Percentiles rank a stretch among this genome's conserved stretches.
Conservation (phyloP, 192 early-diverging fungal genomes). For the Umbelopsis vinacea region DNA sequence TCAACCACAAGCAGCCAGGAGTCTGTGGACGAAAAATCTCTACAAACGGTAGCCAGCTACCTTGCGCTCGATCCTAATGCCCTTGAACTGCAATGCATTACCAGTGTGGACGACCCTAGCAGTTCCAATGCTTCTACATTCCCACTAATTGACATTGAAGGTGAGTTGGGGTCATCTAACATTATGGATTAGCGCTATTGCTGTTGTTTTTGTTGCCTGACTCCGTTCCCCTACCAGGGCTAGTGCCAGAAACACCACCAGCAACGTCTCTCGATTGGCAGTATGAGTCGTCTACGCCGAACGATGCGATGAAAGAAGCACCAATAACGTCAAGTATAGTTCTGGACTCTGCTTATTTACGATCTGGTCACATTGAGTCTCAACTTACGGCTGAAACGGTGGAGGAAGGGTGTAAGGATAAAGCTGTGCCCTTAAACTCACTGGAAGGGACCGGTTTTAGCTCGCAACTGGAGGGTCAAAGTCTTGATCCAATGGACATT, state of each 20-base stretch:
- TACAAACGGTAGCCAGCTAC: not conserved
- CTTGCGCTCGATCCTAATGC: not conserved
- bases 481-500: not conserved
- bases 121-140: constrained; percentile 3
- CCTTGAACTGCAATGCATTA: not conserved
- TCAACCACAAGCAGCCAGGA: constrained; percentile 5
- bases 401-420: no score
- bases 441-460: not conserved
- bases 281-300: no score
- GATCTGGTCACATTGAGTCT: no score
- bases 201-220: not conserved
- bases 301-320: no score
- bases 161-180: not conserved
- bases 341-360: no score
- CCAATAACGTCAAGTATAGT: no score
- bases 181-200: not conserved
- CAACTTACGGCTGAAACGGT: no score
- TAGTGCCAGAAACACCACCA: no score
- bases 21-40: not conserved
- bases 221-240: not conserved
- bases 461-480: not conserved
- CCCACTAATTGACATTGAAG: not conserved
- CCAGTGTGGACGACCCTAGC: not conserved
- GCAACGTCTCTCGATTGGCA: no score
- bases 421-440: no score